Evolutionary conservation across 2,329 filamentous ascomycete genomes (phyloP).

Genomic region (Talaromyces verruculosus): DNA sequence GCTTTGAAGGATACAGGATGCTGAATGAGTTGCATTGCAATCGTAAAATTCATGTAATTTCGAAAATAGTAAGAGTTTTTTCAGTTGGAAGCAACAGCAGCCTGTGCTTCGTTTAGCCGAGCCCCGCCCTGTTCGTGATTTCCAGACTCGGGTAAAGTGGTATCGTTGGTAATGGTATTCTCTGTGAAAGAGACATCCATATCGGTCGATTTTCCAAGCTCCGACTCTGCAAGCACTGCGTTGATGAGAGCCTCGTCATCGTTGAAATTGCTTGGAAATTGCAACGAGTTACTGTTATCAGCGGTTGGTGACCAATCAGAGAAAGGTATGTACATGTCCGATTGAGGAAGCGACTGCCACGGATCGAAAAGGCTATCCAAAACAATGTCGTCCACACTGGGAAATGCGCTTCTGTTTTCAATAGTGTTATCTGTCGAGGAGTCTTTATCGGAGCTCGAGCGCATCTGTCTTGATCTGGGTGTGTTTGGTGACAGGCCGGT

Average conservation of each 20-base stretch:
- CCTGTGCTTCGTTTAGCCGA: neutral
- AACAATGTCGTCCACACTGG: conserved; percentile 15
- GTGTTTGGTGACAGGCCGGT: conserved; percentile 13
- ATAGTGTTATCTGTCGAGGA: neutral
- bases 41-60: conserved; percentile 7
- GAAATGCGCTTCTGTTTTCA: conserved; percentile 5
- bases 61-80: neutral
- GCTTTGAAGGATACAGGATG: conserved; percentile 9
- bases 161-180: neutral
- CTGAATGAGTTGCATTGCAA: conserved; percentile 5
- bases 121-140: neutral
- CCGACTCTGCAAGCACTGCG: conserved; percentile 37
- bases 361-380: conserved; percentile 18
- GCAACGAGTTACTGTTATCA: conserved; percentile 18
- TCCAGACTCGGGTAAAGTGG: neutral
- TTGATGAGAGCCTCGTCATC: conserved; percentile 37
- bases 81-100: conserved; percentile 13
- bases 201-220: conserved; percentile 28
- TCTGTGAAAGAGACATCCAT: neutral
- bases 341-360: conserved; percentile 18
- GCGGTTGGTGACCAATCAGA: conserved; percentile 25
- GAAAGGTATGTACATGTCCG: conserved; percentile 20
- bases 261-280: conserved; percentile 21
- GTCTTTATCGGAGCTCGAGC: conserved; percentile 5
- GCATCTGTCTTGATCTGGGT: conserved; percentile 1